Evolutionary conservation across 2,329 filamentous ascomycete species (phyloP), one percentile per base, ranked within the genome.

Genomic region (Pyrenochaeta sp.): DNA sequence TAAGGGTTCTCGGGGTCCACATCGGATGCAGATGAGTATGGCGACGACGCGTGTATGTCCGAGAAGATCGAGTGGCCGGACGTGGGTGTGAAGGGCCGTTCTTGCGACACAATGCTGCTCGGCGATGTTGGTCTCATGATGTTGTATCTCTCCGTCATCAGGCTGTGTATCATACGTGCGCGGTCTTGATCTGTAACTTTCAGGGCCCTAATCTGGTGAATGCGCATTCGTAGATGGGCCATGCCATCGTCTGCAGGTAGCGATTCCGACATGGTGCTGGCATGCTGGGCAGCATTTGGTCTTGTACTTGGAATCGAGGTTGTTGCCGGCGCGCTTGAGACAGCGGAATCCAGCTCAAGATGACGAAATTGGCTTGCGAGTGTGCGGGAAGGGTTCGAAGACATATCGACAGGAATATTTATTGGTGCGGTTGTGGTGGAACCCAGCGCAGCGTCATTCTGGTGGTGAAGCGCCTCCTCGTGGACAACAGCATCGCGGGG

Each of bases 161-260:
- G 67, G 32, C 63, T 59, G 60, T 83, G 81, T 69, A 83, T 80
- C 62, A 76, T 68, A 51, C 70, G 71, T n/a, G 81, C 81, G 60
- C 81, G 81, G 58, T 82, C 81, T 49, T 79, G 77, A 18, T 78
- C 80, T 21, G 77, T 73, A 10, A 78, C 64, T 0, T 72, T 72
- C 49, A 82, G 60, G 40, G 75, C 73, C 54, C 77, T 71, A 50
- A 83, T 81, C 51, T 80, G 69, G 43, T 82, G 80, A 61, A 83
- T 77, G 66, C 79, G 76, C 49, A 72, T 71, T 23, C 81, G 74
- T 37, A 83, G 66, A 51, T 74, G 69, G 17, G 74, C 74, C 79
- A 83, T 82, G 58, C 81, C 80, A 66, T 83, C 81, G 62, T 82
- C 78, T 50, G 77, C 80, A 6, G 81, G 81, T 58, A 83, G 68